Base-by-base conservation (phyloP, 1,284 basidiomycete genomes). In the Ustilago loliicola region DNA sequence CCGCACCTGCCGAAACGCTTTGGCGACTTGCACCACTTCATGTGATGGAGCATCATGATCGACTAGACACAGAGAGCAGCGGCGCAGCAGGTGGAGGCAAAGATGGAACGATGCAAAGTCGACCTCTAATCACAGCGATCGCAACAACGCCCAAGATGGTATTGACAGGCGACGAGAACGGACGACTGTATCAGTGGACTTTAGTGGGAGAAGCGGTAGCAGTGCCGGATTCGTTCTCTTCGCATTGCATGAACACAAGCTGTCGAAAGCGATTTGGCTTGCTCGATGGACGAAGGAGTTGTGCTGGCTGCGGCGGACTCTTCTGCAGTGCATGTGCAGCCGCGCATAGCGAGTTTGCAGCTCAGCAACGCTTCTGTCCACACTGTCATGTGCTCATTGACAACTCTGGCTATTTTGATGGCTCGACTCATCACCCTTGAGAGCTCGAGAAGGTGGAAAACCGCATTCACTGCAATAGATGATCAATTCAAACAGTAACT, bases 161-260 rank as follows among this genome's bases (percentile, higher is more conserved):
- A 23, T 66, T 83, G 53, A 80, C 78, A 6, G 85, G 84, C 36
- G 82, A 85, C 61, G 79, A 74, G 23, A 27, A 57, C 6, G 85
- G 85, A 8, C 61, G 76, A 17, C 61, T 86, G 29, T 85, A 81
- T 50, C 61, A 66, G 30, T 85, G 84, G 85, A 67, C 77, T 9
- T 57, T 86, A 50, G 79, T 72, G 19, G 84, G 83, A 10, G 74
- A 83, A 36, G 80, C 81, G 5, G 75, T 83, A 27, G 55, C 42
- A 21, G 67, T 83, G 17, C 78, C 83, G 5, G 77, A 77, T 50
- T 67, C 55, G 21, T 66, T 66, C 48, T 65, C 77, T 13, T 66
- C 68, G 47, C 54, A 64, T 60, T 82, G 80, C 61, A 73, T 74
- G 72, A 70, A 77, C 19, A 50, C 32, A 17, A 62, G 60, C 55